Evolutionary conservation across 257 asterid genomes (phyloP), one percentile per base, ranked within the genome.

Genomic region (Solanum corneliomulleri): DNA sequence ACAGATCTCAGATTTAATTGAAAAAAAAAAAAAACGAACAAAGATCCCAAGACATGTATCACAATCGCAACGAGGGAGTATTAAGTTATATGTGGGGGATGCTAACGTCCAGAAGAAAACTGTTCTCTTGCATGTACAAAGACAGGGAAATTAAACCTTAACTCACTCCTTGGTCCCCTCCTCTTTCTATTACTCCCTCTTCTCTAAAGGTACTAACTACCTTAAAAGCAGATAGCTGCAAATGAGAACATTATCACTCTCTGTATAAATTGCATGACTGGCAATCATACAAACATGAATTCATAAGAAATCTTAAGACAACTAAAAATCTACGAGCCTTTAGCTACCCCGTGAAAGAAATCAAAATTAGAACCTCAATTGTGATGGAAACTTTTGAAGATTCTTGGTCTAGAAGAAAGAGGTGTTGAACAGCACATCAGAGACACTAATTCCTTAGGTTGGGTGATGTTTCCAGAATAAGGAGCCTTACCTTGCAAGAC

Each of bases 401-500:
- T 42, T 44, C n/a, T 44, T 44, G 83, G 21, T 77, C 62, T 14
- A 25, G 37, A 25, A 77, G 62, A 44, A 77, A 42, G 35, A 44
- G 9, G 64, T 27, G 12, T 15, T 77, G 39, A 21, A 41, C 35
- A 76, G 83, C n/a, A 77, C 39, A 44, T 77, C 84, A 77, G 39
- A 77, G 62, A 45, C 27, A 9, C 66, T 78, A 47, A 29, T 15
- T 25, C 60, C 27, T 27, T 45, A 8, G 66, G 42, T 9, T 78
- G 42, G 66, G 84, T 8, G 42, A 60, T 27, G 8, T 21, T 86
- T 31, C 60, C 56, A 82, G 29, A 41, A 72, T 45, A 27, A 39
- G 31, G 70, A 84, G 87, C 71, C 78, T 91, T 88, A 94, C 98
- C 95, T 94, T 93, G 95, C 98, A 95, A 81, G 98, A 94, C 87